Base-by-base conservation (phyloP, 2,329 filamentous ascomycete genomes). In the Hypoxylon rubiginosum region DNA sequence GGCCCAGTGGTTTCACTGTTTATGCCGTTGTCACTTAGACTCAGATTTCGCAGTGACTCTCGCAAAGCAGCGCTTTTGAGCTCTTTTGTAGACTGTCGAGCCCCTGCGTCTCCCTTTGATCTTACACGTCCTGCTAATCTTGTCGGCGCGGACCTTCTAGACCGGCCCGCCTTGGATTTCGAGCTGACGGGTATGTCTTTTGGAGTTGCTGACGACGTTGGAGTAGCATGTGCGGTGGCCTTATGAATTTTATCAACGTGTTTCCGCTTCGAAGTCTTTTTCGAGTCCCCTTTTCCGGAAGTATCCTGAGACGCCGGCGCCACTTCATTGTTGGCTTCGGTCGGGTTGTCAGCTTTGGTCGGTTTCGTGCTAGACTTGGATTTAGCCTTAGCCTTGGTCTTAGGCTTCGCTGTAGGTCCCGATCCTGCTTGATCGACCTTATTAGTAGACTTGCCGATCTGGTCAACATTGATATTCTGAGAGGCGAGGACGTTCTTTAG, bases 401-500 rank as follows among this genome's bases (percentile, higher is more conserved):
- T 59, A 9, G 51, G 15, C 15, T 51, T 61, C 26, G 57, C 11
- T 8, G 54, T 52, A 21, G 30, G 28, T 26, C 48, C 41, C 7
- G 51, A 10, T 46, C 15, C 28, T 2, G 48, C 7, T 41, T 57
- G 26, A 17, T 30, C 46, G 49, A 43, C 17, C 49, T 58, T 41
- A 30, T 10, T 53, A 2, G 5, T 57, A 17, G 55, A 19, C n/a
- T 70, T 68, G 8, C 51, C 52, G 24, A 72, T 70, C 8, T 73
- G 60, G 13, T 69, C 68, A 5, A 77, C 68, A 39, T 72, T 70
- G 49, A 76, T 75, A 34, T 74, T 76, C 69, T 78, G 77, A 9
- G 70, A 69, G 32, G 69, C 68, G 34, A 83, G 75, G 24, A 81
- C 80, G 41, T 75, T 78, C 66, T 79, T 79, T 54, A 83, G 67